These are phyloP conservation scores for Cubamyces lactineus DNA, from an alignment of 768 basidiomycete species.

Conservation along the genomic window DNA sequence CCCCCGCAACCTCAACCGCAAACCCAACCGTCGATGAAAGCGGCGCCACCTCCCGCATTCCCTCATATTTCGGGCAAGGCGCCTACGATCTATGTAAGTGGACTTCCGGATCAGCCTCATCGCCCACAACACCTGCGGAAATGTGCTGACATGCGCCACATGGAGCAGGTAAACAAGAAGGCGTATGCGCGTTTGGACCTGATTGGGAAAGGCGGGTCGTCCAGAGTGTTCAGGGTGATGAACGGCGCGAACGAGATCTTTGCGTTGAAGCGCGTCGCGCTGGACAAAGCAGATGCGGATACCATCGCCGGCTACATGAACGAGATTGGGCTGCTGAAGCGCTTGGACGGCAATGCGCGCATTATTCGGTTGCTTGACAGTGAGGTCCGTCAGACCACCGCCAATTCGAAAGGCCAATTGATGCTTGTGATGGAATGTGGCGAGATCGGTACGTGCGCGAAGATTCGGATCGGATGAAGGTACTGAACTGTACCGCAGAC, in stretches of 20 bases:
- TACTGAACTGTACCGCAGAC: constrained; percentile 44
- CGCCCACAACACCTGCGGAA: not conserved
- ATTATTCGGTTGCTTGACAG: constrained; percentile 93
- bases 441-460: constrained; percentile 58
- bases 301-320: constrained; percentile 94
- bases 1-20: not conserved
- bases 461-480: not conserved
- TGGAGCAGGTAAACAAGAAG: constrained; percentile 72
- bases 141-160: not conserved
- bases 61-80: not conserved
- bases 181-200: constrained; percentile 83
- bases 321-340: constrained; percentile 90
- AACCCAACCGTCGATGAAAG: constrained; percentile 3
- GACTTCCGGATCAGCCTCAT: not conserved
- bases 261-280: constrained; percentile 90
- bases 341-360: constrained; percentile 90
- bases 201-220: constrained; percentile 93
- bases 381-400: constrained; percentile 75
- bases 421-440: constrained; percentile 97
- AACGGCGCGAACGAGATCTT: constrained; percentile 75
- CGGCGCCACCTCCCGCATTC: constrained; percentile 14
- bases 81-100: constrained; percentile 18
- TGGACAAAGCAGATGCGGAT: constrained; percentile 88
- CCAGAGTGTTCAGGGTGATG: constrained; percentile 93
- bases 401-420: constrained; percentile 72